Conservation (phyloP, 2,329 filamentous ascomycete species). For the Pseudogymnoascus sp. region DNA sequence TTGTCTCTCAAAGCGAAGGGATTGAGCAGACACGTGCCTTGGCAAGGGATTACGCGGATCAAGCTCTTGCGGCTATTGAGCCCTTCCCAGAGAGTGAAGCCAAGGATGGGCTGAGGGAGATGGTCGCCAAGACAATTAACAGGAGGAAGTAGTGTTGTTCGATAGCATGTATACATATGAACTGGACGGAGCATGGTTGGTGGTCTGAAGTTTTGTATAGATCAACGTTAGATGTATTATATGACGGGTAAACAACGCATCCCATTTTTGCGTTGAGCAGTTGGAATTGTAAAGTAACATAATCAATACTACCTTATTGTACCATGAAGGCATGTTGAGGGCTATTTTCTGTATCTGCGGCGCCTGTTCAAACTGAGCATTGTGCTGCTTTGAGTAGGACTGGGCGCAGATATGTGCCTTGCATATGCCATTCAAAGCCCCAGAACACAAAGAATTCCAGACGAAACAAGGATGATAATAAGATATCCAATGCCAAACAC, state of each 20-base stretch:
- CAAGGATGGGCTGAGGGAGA: conserved; percentile 83
- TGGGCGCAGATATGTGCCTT: not conserved
- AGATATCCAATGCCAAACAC: not conserved
- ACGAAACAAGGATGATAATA: not conserved
- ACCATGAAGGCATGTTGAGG: not conserved
- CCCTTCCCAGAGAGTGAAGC: conserved; percentile 90
- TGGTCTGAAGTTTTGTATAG: conserved; percentile 3
- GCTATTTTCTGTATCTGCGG: not conserved
- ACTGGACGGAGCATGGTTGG: conserved; percentile 1
- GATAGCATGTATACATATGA: conserved; percentile 7
- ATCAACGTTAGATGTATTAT: conserved; percentile 7
- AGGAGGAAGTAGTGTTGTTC: conserved; percentile 62
- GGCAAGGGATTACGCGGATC: conserved; percentile 83
- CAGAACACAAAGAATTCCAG: not conserved
- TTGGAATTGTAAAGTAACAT: not conserved
- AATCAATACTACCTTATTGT: not conserved
- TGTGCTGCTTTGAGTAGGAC: not conserved
- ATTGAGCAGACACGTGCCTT: conserved; percentile 87
- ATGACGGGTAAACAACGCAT: conserved; percentile 3
- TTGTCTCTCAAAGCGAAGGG: conserved; percentile 77
- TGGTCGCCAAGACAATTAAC: conserved; percentile 88
- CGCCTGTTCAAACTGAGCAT: not conserved
- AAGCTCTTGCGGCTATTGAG: conserved; percentile 77
- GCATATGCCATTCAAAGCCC: not conserved
- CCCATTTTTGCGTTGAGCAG: not conserved